Evolutionary conservation across 1,284 basidiomycete genomes (phyloP), one percentile per base, ranked within the genome.

Genomic region (Sanghuangporus baumii): DNA sequence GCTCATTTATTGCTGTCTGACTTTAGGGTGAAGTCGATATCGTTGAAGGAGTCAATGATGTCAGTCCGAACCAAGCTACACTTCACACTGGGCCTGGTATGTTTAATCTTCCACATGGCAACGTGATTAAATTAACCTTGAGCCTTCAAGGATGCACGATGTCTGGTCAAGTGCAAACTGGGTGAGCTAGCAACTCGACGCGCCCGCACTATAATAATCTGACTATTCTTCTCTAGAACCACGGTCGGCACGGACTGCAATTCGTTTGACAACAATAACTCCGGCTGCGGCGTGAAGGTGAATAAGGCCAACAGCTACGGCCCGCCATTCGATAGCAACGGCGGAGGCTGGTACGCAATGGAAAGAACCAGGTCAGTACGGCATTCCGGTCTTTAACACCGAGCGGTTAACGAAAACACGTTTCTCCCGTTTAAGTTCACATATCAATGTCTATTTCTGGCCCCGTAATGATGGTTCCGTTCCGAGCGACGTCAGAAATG

Each of bases 251-350:
- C 77, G 34, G 77, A 83, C 68, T 89, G 86, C 69, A 75, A 83
- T 65, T 76, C 78, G 12, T 69, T 71, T 48, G 77, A 77, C 34
- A 83, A 84, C 68, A 77, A 75, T 46, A 89, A 90, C 71, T 70
- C 79, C 1, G 88, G 88, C 0, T 91, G 89, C 68, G 83, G 82
- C 4, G 85, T 89, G 37, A 70, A 73, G 51, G 75, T 82, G 54
- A 76, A 76, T 1, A 71, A 72, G 23, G 59, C 73, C 1, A 72
- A 78, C 40, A 81, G 78, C 67, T 86, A 79, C 67, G 86, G 86
- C 3, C 81, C 84, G 14, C 67, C 73, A 8, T 86, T 88, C 75
- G 88, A 89, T 71, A 71, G 68, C 37, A 79, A 77, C 61, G 81
- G 83, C 26, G 87, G 86, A 18, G 84, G 85, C 66, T 86, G 81